Evolutionary conservation across 169 alveolate species (phyloP), one percentile per base, ranked within the genome.

Genomic region (Miamiensis avidus): DNA sequence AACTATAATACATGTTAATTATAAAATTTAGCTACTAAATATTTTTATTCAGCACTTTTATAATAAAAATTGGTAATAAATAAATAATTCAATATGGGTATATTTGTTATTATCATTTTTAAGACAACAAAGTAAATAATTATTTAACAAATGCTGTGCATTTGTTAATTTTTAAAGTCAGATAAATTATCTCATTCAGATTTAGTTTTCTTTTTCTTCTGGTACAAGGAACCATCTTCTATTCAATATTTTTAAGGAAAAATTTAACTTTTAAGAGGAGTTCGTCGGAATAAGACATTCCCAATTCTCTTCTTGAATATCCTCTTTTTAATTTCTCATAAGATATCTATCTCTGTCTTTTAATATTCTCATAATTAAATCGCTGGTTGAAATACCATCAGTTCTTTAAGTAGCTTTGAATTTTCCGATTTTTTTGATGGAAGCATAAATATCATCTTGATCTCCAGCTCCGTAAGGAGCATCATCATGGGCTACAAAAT

Each of bases 301-400:
- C 95, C 0, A 94, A 34, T 32, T 94, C 93, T 75, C 91, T 78
- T 34, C 93, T 83, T 75, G 85, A 89, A 77, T 82, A 81, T 0
- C 97, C 97, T 90, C 95, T 88, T 75, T 91, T 78, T 30, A 73
- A 65, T 89, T 91, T 83, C 97, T 85, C 81, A 86, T 81, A 25
- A 92, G 84, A 85, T 94, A 94, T 75, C 77, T 75, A 78, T 91
- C 95, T 75, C 93, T 90, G 77, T 94, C 95, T 65, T 88, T 91
- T 28, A 94, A 84, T 27, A 94, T 89, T 83, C 95, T 87, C 82
- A 89, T 86, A 69, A 94, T 94, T 29, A 94, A 31, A 84, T 94
- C 97, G 29, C 94, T 78, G n/a, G 97, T 94, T 1, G 95, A 89
- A 73, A 94, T 94, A 0, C 97, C 96, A 33, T 91, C 95, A 75